Evolutionary conservation across 2,329 filamentous ascomycete species (phyloP).

Genomic region (Cladosporium sp.): DNA sequence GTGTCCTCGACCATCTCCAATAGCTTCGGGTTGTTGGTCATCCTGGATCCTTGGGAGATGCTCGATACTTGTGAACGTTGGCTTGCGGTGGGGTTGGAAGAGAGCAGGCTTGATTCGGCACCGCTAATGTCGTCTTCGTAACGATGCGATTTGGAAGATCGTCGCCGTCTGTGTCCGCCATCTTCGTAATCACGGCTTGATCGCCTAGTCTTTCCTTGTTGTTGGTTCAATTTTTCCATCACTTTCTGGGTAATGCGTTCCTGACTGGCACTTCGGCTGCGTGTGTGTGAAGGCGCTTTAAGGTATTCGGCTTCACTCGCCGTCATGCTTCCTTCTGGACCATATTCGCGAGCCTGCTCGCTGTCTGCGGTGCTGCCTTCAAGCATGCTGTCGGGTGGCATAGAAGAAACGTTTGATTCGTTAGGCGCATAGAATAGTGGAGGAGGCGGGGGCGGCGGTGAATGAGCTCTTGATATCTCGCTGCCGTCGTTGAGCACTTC

Average conservation of each 20-base stretch:
- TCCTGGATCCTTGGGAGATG: conserved; percentile 61
- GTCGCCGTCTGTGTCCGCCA: conserved; percentile 27
- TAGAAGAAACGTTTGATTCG: conserved; percentile 80
- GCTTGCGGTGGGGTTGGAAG: conserved; percentile 51
- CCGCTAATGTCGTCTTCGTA: conserved; percentile 51
- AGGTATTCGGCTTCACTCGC: conserved; percentile 34
- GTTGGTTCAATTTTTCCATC: conserved; percentile 59
- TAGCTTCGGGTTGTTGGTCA: conserved; percentile 88
- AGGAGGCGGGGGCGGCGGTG: conserved; percentile 39
- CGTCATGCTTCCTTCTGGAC: conserved; percentile 34
- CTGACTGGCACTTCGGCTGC: conserved; percentile 60
- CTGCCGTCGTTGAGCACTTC: conserved; percentile 71
- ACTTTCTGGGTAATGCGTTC: conserved; percentile 65
- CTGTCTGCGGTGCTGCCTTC: conserved; percentile 49
- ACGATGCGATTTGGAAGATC: conserved; percentile 44
- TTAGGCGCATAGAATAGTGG: conserved; percentile 61
- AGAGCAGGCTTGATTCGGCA: conserved; percentile 59
- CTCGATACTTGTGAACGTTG: conserved; percentile 56
- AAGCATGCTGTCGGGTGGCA: conserved; percentile 67
- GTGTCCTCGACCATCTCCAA: conserved; percentile 91
- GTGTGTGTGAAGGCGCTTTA: conserved; percentile 53
- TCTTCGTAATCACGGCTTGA: conserved; percentile 32
- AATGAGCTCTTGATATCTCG: conserved; percentile 56
- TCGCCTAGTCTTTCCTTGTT: conserved; percentile 40
- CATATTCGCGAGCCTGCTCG: conserved; percentile 34